Evolutionary conservation across 1,139 yeast species (phyloP).

Genomic region (Taphrina sp.): DNA sequence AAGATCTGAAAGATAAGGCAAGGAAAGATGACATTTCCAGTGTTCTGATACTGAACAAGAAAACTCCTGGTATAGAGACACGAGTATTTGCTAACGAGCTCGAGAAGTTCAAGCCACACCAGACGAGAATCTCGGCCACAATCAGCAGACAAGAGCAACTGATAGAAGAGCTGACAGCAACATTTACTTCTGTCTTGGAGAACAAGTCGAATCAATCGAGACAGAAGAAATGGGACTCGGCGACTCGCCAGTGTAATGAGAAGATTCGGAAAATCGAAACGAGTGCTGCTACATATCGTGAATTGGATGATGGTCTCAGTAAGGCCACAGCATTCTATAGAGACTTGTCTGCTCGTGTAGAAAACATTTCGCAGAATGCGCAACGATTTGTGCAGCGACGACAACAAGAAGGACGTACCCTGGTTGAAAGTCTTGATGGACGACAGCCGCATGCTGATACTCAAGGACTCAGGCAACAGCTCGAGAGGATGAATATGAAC

Average conservation of each 20-base stretch:
- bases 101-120: conserved; percentile 70
- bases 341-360: conserved; percentile 45
- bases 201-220: conserved; percentile 47
- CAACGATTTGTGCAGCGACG: conserved; percentile 4
- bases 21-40: conserved; percentile 86
- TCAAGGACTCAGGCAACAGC: conserved; percentile 3
- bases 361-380: not conserved
- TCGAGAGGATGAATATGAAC: conserved; percentile 9
- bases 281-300: conserved; percentile 56
- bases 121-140: conserved; percentile 65
- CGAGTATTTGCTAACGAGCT: conserved; percentile 70
- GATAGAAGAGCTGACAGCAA: conserved; percentile 56
- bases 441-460: conserved; percentile 1
- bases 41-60: conserved; percentile 65
- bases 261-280: conserved; percentile 53
- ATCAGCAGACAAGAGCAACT: conserved; percentile 61
- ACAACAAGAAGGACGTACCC: conserved; percentile 19
- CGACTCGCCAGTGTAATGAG: conserved; percentile 46
- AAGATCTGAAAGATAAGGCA: conserved; percentile 62
- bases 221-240: conserved; percentile 46
- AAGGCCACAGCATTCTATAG: conserved; percentile 66
- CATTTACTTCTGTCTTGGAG: conserved; percentile 58
- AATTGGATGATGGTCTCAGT: conserved; percentile 57
- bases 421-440: not conserved
- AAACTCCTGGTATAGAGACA: conserved; percentile 56